These are phyloP conservation scores for Sporisorium graminicola DNA, from an alignment of 1,284 basidiomycete genomes.

Conservation along the genomic window DNA sequence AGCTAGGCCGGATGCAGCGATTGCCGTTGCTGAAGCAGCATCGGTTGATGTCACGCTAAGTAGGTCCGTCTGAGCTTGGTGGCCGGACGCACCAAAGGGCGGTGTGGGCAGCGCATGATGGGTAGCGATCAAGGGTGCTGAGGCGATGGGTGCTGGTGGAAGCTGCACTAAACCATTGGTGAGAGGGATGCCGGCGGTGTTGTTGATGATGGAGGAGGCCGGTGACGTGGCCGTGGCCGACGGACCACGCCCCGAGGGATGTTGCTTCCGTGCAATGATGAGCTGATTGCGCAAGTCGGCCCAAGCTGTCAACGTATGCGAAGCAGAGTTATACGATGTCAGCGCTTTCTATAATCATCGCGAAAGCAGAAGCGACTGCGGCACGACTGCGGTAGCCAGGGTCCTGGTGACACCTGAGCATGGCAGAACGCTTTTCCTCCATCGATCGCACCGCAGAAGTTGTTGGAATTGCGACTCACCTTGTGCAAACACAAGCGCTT, in stretches of 20 bases:
- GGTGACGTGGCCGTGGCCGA: slow-evolving; percentile 36
- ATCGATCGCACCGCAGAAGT: not conserved
- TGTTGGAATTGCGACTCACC: slow-evolving; percentile 13
- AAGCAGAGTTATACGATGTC: not conserved
- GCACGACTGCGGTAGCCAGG: slow-evolving; percentile 26
- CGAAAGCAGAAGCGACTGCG: slow-evolving; percentile 1
- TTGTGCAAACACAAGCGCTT: slow-evolving; percentile 46
- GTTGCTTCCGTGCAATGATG: slow-evolving; percentile 51
- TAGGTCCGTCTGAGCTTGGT: not conserved
- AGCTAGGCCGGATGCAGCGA: not conserved
- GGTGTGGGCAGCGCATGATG: slow-evolving; percentile 14
- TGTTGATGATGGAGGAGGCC: slow-evolving; percentile 5
- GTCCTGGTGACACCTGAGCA: not conserved
- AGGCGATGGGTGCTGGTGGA: slow-evolving; percentile 17
- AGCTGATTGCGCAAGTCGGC: slow-evolving; percentile 26
- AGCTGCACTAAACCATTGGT: slow-evolving; percentile 9
- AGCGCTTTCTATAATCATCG: not conserved
- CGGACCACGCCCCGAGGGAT: slow-evolving; percentile 41
- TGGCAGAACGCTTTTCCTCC: not conserved
- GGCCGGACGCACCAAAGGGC: not conserved
- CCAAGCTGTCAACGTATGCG: slow-evolving; percentile 15
- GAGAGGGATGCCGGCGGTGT: not conserved
- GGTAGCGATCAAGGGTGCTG: not conserved
- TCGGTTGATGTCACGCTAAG: slow-evolving; percentile 8
- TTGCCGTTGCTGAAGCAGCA: not conserved